Percentiles rank a stretch among this genome's conserved stretches.
Conservation (phyloP, 75 land plant species). For the Pinus taeda region DNA sequence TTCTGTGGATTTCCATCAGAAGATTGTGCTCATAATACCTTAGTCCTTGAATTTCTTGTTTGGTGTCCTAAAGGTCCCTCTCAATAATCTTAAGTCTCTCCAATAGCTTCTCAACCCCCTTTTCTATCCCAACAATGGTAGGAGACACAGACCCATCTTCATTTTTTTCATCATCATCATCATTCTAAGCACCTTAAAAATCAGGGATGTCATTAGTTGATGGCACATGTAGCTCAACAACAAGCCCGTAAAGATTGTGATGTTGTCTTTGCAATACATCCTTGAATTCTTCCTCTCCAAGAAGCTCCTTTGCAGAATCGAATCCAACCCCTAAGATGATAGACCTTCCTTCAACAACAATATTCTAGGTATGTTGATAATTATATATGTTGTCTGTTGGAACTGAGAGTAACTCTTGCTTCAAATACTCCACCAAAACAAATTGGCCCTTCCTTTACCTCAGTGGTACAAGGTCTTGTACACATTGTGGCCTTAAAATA, state of each 20-base stretch:
- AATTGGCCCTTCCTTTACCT: conserved; percentile 44
- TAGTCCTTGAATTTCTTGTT: conserved; percentile 71
- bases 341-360: conserved; percentile 30
- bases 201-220: conserved; percentile 8
- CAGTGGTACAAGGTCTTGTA: conserved; percentile 45
- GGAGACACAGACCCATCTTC: conserved; percentile 31
- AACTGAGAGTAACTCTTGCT: conserved; percentile 50
- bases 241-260: conserved; percentile 58
- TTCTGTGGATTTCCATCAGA: conserved; percentile 53
- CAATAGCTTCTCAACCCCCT: conserved; percentile 57
- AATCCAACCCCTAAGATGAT: conserved; percentile 29
- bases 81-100: conserved; percentile 56
- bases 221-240: conserved; percentile 46
- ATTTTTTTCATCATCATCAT: conserved; percentile 7
- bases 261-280: conserved; percentile 62
- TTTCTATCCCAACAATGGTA: conserved; percentile 57
- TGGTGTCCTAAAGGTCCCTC: conserved; percentile 54
- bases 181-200: not conserved
- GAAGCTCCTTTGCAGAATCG: conserved; percentile 60
- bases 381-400: conserved; percentile 65
- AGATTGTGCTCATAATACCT: conserved; percentile 70
- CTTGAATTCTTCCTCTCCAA: conserved; percentile 67
- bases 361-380: conserved; percentile 66
- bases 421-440: conserved; percentile 44
- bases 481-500: conserved; percentile 61